Evolutionary conservation across 2,329 filamentous ascomycete species (phyloP).

Genomic region (Thelonectria discophora): DNA sequence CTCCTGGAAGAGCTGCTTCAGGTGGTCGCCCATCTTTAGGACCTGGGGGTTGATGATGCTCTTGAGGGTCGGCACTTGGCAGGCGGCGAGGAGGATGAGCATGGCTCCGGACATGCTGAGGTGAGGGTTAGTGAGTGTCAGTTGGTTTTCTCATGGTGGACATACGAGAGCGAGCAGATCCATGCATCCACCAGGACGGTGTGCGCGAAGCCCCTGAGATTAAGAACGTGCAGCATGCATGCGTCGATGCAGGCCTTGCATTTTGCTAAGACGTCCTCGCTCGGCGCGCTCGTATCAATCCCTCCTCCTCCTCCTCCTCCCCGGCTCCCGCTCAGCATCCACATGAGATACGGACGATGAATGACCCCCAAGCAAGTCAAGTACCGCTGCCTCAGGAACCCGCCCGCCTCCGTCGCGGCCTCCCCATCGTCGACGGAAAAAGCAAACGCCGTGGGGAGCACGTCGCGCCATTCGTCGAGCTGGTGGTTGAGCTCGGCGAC

Average conservation of each 20-base stretch:
- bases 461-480: conserved; percentile 58
- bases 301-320: conserved; percentile 38
- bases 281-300: conserved; percentile 39
- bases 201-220: conserved; percentile 57
- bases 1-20: conserved; percentile 50
- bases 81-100: conserved; percentile 58
- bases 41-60: conserved; percentile 51
- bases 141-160: conserved; percentile 18
- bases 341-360: conserved; percentile 61
- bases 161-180: conserved; percentile 63
- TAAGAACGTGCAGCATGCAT: conserved; percentile 58
- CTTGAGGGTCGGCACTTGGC: conserved; percentile 49
- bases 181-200: conserved; percentile 63
- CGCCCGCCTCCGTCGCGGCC: conserved; percentile 53
- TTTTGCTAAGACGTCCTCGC: conserved; percentile 49
- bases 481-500: conserved; percentile 60
- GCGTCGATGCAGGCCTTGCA: conserved; percentile 58
- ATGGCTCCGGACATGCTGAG: conserved; percentile 59
- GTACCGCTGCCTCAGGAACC: conserved; percentile 60
- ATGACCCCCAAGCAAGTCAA: conserved; percentile 62
- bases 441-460: conserved; percentile 53
- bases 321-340: conserved; percentile 54
- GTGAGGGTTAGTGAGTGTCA: conserved; percentile 9
- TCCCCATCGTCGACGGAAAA: conserved; percentile 49
- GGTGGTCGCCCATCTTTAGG: conserved; percentile 51